phyloP scores from a whole-genome alignment of 73 alveolate genomes.

The Paramecium octaurelia region DNA sequence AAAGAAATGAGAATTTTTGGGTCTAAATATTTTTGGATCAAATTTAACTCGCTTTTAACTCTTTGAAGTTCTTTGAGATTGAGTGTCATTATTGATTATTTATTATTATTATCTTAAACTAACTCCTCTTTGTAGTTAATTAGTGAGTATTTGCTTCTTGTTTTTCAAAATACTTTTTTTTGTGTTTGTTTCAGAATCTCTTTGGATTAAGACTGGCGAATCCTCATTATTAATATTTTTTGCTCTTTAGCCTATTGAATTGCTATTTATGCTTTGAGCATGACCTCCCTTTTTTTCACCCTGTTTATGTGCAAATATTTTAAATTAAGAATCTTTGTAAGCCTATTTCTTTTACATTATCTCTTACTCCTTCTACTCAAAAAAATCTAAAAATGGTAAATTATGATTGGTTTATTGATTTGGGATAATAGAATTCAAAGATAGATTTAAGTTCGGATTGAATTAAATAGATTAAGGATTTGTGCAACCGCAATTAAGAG shows the following conservation, averaged over 20 bases:
- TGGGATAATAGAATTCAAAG: neutral
- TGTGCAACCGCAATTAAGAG: neutral
- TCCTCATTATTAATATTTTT: neutral
- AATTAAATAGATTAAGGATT: neutral
- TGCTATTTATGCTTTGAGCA: neutral
- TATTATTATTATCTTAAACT: neutral
- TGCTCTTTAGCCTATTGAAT: neutral
- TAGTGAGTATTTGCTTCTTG: neutral
- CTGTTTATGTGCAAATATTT: neutral
- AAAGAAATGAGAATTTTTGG: conserved; percentile 17
- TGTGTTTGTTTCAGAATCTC: conserved; percentile 12
- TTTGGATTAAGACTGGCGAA: neutral
- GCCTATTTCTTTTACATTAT: neutral
- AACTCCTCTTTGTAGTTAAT: neutral
- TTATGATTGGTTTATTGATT: neutral
- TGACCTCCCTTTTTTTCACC: neutral
- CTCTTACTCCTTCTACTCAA: neutral
- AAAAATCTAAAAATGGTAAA: neutral
- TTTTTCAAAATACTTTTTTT: conserved; percentile 24
- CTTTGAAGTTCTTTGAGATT: neutral
- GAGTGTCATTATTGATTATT: conserved; percentile 5
- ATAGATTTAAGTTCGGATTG: neutral
- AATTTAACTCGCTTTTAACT: neutral
- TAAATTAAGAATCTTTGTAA: neutral
- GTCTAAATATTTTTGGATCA: conserved; percentile 43